Evolutionary conservation across 495 filamentous ascomycete species (phyloP), one percentile per base, ranked within the genome.

Genomic region (Trichoderma reesei): DNA sequence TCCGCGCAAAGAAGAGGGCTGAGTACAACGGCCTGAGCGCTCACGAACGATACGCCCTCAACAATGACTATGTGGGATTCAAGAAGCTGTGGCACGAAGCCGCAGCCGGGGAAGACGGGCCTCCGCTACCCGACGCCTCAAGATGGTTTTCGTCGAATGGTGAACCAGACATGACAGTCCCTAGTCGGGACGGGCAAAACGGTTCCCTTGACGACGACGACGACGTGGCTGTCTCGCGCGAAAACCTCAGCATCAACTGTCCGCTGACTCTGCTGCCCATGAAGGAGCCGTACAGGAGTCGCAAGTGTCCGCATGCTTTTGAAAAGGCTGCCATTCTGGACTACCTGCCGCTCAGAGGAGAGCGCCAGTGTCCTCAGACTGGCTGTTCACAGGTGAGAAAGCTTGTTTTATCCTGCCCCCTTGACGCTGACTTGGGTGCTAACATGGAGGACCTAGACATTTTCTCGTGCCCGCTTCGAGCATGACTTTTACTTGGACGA

Each of bases 11-110:
- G 44, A 75, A 77, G 61, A 63, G 65, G 1, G 67, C 61, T 6
- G 71, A 79, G 54, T 83, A 83, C 56, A 69, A 61, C 1, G 65
- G 68, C 0, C 72, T 77, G 68, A 77, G 61, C 44, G 66, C 77
- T 63, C 68, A 76, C 46, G 67, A 80, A 68, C 76, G 73, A n/a
- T 96, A 96, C 75, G 84, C 84, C n/a, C 68, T 79, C 9, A 81
- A 94, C 73, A 92, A 93, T 74, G 78, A 85, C 65, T 96, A 96
- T 78, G 78, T 87, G 63, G 79, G 81, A 36, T 96, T 96, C 82
- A 88, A 89, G 71, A 81, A 82, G 56, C 78, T 85, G 20, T 85
- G 93, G 65, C 89, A 95, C 74, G 89, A 94, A 66, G 84, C 90
- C 18, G 80, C 84, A 64, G 80, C 91, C 70, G 83, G 80, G 3